Base-by-base conservation (phyloP, 2,329 filamentous ascomycete genomes). In the Sporothrix mexicana region DNA sequence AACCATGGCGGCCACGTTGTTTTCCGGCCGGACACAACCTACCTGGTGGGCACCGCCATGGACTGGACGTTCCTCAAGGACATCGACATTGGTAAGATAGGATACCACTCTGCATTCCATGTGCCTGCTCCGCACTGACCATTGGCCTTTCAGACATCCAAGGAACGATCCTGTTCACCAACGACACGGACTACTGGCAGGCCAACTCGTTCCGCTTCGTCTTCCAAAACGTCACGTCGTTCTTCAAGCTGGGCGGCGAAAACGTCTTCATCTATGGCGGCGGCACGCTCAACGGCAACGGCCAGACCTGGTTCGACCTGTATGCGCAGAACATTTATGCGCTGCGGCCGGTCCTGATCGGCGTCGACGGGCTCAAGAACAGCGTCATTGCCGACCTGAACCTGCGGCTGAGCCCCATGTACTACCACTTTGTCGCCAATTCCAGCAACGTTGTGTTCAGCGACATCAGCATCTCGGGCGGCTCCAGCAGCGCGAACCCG, bases 121-220 rank as follows among this genome's bases (percentile, higher is more conserved):
- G n/a, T n/a, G n/a, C n/a, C n/a, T n/a, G n/a, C n/a, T n/a, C n/a
- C n/a, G n/a, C n/a, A n/a, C n/a, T n/a, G n/a, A n/a, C n/a, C n/a
- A n/a, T n/a, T n/a, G n/a, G n/a, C n/a, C n/a, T n/a, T n/a, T n/a
- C n/a, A n/a, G n/a, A 73, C 68, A 78, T 79, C 69, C 77, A 77
- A 61, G 78, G 78, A n/a, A 75, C 70, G 12, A 85, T 91, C 59
- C 82, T 86, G 73, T 92, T 92, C 81, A 88, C 86, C 73, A 87
- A 90, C 73, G 88, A 92, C 78, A 91, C 88, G 0, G 84, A 86
- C 73, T 92, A 91, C 81, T 92, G 90, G 90, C 86, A 91, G 79
- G 84, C 83, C 30, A 85, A 91, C 77, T 83, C 85, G 30, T 92
- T 92, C 83, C 83, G 82, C 53, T 89, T 90, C 57, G 82, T 82